Evolutionary conservation across 2,329 filamentous ascomycete species (phyloP).

Genomic region (Keithomyces neogunnii): DNA sequence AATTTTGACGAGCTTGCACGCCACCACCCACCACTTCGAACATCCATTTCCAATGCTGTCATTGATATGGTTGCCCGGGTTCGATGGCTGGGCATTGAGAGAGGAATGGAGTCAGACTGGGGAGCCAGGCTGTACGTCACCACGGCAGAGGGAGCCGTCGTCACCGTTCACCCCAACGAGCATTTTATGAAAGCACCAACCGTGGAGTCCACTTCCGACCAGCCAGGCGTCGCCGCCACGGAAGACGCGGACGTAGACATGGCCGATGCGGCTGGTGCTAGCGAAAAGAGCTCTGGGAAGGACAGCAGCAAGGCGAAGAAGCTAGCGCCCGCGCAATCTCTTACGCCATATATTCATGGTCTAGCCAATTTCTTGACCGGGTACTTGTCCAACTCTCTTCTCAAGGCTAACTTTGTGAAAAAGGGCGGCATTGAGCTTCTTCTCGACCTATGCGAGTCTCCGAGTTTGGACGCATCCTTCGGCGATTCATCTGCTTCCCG

Average conservation of each 20-base stretch:
- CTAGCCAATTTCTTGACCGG: slow-evolving; percentile 65
- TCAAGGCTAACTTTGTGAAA: slow-evolving; percentile 68
- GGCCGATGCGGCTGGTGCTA: slow-evolving; percentile 39
- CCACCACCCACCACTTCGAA: slow-evolving; percentile 80
- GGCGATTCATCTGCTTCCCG: slow-evolving; percentile 57
- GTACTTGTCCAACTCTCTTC: slow-evolving; percentile 65
- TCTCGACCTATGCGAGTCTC: slow-evolving; percentile 74
- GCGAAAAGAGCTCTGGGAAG: slow-evolving; percentile 9
- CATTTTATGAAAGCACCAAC: slow-evolving; percentile 18
- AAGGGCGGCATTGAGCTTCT: slow-evolving; percentile 75
- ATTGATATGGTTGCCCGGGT: slow-evolving; percentile 84
- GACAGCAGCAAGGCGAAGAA: slow-evolving; percentile 10
- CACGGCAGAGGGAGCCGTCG: slow-evolving; percentile 46
- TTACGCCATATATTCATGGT: slow-evolving; percentile 66
- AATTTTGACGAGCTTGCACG: slow-evolving; percentile 91
- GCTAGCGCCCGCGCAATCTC: slow-evolving; percentile 24
- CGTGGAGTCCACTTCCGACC: slow-evolving; percentile 25
- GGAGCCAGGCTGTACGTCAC: slow-evolving; percentile 71
- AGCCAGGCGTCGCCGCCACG: slow-evolving; percentile 23
- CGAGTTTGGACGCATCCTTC: slow-evolving; percentile 60
- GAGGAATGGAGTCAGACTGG: slow-evolving; percentile 60
- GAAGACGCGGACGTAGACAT: slow-evolving; percentile 54
- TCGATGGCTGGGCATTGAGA: slow-evolving; percentile 60
- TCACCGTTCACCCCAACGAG: slow-evolving; percentile 44
- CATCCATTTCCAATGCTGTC: slow-evolving; percentile 74